Conservation (phyloP, 2,329 filamentous ascomycete genomes). For the Aureobasidium sp. region DNA sequence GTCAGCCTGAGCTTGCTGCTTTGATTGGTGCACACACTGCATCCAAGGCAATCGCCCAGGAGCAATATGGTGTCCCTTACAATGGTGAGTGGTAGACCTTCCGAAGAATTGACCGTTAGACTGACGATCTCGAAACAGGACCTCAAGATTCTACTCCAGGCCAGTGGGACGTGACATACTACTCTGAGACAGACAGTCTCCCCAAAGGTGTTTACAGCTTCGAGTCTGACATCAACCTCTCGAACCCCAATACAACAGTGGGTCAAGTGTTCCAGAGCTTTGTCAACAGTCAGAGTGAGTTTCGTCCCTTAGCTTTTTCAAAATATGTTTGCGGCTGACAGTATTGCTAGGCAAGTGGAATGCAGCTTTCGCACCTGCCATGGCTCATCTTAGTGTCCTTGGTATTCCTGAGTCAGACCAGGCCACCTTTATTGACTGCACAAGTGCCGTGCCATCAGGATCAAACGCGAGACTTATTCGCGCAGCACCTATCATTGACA, state of each 20-base stretch:
- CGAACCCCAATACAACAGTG: constrained; percentile 20
- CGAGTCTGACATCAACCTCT: constrained; percentile 25
- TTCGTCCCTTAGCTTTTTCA: neutral
- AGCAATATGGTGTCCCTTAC: constrained; percentile 34
- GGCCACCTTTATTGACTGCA: constrained; percentile 20
- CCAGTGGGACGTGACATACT: constrained; percentile 47
- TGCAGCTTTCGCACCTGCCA: constrained; percentile 7
- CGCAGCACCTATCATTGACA: constrained; percentile 7
- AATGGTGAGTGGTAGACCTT: neutral
- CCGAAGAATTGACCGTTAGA: neutral
- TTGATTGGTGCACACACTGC: constrained; percentile 49
- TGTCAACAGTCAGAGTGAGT: constrained; percentile 27
- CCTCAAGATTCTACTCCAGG: constrained; percentile 44
- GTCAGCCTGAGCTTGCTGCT: constrained; percentile 44
- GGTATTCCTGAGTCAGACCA: neutral
- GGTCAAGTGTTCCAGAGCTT: constrained; percentile 32
- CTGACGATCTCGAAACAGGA: constrained; percentile 24
- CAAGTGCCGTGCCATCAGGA: constrained; percentile 5
- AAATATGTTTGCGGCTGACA: neutral
- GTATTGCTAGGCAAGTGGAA: neutral
- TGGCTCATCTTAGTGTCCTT: constrained; percentile 11
- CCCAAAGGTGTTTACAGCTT: constrained; percentile 25
- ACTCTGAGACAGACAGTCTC: constrained; percentile 29
- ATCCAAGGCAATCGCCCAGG: constrained; percentile 37
- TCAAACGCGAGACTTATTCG: neutral